Conservation (phyloP, 495 filamentous ascomycete genomes). For the Penicillium cataractarum region DNA sequence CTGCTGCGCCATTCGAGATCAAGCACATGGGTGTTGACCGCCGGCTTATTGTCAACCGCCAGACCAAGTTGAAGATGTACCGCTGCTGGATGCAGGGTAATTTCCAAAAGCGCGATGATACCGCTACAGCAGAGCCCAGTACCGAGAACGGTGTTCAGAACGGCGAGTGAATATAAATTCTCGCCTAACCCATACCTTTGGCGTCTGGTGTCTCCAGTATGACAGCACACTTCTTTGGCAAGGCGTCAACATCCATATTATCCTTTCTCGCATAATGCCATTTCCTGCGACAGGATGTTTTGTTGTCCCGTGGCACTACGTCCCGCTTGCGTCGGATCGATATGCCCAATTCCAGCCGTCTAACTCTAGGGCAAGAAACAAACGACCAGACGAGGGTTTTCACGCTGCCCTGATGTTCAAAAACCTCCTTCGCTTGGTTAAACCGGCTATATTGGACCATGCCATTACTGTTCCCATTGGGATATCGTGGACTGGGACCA, state of each 20-base stretch:
- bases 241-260: neutral
- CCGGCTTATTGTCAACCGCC: conserved; percentile 88
- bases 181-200: neutral
- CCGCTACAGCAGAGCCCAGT: conserved; percentile 4
- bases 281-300: neutral
- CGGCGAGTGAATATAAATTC: conserved; percentile 14
- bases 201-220: neutral
- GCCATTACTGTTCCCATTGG: neutral
- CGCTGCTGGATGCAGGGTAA: conserved; percentile 93
- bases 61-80: conserved; percentile 94
- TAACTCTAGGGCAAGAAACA: neutral
- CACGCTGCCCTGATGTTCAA: too few relatives aligned
- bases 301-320: neutral
- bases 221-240: neutral
- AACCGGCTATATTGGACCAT: neutral
- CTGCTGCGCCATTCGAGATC: conserved; percentile 61
- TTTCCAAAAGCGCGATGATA: conserved; percentile 67
- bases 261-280: neutral
- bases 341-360: neutral
- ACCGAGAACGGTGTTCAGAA: conserved; percentile 11
- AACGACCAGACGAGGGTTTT: neutral
- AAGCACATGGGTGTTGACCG: conserved; percentile 79
- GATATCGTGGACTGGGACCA: too few relatives aligned
- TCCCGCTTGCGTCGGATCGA: neutral
- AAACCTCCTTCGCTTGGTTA: too few relatives aligned